Evolutionary conservation across 805 yeast species (phyloP).

Genomic region (Pichia insulana): DNA sequence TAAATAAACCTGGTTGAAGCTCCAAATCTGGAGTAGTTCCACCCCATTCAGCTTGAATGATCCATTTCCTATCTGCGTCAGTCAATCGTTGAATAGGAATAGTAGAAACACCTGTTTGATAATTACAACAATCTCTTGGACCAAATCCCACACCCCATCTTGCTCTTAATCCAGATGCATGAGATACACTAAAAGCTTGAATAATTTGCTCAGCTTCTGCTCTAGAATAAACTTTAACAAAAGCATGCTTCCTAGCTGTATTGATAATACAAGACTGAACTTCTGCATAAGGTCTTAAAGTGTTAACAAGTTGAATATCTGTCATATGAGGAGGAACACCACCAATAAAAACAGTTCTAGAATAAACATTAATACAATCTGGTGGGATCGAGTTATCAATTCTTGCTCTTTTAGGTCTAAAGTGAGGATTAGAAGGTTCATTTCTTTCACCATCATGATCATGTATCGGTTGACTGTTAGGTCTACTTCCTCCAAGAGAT

Average conservation of each 20-base stretch:
- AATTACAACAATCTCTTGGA: conserved; percentile 96
- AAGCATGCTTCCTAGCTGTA: conserved; percentile 88
- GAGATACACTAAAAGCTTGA: conserved; percentile 53
- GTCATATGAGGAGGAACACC: conserved; percentile 83
- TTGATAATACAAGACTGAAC: conserved; percentile 87
- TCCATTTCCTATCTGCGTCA: conserved; percentile 91
- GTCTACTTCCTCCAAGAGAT: conserved; percentile 1
- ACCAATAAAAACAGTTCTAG: conserved; percentile 89
- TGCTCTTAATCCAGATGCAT: conserved; percentile 65
- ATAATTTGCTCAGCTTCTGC: conserved; percentile 83
- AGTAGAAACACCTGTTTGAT: conserved; percentile 79
- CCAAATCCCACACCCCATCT: conserved; percentile 99
- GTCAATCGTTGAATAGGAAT: conserved; percentile 84
- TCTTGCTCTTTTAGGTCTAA: conserved; percentile 63
- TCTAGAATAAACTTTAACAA: conserved; percentile 88
- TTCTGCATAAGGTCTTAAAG: conserved; percentile 77
- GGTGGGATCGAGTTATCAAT: conserved; percentile 65
- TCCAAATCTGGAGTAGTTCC: conserved; percentile 84
- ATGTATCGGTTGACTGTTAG: not conserved
- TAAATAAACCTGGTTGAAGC: conserved; percentile 64
- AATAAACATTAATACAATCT: conserved; percentile 71
- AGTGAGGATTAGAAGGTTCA: conserved; percentile 64
- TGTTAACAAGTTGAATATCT: conserved; percentile 59
- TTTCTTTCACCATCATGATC: conserved; percentile 48
- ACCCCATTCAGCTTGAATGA: conserved; percentile 88